These are phyloP conservation scores for Ophiosphaerella narmari DNA, from an alignment of 2,329 filamentous ascomycete genomes.

Conservation along the genomic window DNA sequence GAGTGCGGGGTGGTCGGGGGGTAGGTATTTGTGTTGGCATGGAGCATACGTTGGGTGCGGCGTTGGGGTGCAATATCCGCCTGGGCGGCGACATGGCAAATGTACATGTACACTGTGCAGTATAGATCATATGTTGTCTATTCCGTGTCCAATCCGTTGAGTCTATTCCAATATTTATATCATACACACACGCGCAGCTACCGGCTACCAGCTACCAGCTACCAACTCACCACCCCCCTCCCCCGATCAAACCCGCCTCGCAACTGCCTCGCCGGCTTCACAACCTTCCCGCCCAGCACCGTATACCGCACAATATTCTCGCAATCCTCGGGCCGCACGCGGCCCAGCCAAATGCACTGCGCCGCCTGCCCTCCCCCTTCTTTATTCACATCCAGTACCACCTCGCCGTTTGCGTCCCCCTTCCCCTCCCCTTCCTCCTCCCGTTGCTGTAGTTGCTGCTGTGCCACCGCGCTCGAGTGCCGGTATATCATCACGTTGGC, in stretches of 20 bases:
- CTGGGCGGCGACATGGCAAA: neutral
- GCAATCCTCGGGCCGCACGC: constrained; percentile 84
- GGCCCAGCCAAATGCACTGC: constrained; percentile 91
- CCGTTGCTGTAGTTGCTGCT: constrained; percentile 14
- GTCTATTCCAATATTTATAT: no score
- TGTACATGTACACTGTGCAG: no score
- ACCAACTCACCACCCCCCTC: constrained; percentile 88
- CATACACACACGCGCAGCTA: constrained; percentile 44
- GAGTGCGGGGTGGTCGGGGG: neutral
- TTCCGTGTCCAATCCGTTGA: no score
- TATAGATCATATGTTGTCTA: no score
- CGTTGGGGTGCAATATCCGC: neutral
- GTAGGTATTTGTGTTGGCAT: neutral
- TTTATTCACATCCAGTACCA: constrained; percentile 37
- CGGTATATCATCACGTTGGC: constrained; percentile 95
- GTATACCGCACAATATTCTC: constrained; percentile 91
- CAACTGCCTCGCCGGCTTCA: constrained; percentile 85
- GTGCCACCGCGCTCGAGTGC: constrained; percentile 43
- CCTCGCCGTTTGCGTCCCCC: constrained; percentile 43
- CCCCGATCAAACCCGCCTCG: constrained; percentile 87
- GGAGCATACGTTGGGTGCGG: neutral
- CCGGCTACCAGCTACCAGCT: no score
- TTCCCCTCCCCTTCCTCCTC: constrained; percentile 43
- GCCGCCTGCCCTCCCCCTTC: constrained; percentile 58
- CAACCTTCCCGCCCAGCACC: constrained; percentile 87